Evolutionary conservation across 805 yeast genomes (phyloP).

Genomic region (Zygosaccharomyces bisporus): DNA sequence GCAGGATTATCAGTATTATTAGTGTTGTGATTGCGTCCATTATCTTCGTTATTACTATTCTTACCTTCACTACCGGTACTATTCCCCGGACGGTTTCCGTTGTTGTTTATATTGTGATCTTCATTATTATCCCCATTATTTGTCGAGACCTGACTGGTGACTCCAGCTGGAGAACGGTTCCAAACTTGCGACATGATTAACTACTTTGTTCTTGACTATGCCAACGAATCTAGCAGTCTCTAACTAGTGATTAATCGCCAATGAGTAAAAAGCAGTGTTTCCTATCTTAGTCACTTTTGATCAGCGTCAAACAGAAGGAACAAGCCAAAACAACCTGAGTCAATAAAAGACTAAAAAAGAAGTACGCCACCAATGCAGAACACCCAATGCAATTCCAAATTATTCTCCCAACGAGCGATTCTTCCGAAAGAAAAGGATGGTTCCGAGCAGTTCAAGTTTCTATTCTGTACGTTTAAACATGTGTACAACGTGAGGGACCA

Average conservation of each 20-base stretch:
- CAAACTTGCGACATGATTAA: slow-evolving; percentile 15
- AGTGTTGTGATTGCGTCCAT: not conserved
- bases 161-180: slow-evolving; percentile 15
- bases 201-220: not conserved
- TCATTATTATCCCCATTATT: slow-evolving; percentile 1
- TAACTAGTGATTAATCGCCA: not conserved
- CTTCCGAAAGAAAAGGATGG: not conserved
- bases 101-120: not conserved
- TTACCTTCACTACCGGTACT: not conserved
- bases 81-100: not conserved
- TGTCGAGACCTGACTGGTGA: slow-evolving; percentile 2
- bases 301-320: slow-evolving; percentile 8
- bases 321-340: slow-evolving; percentile 4
- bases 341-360: not conserved
- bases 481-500: slow-evolving; percentile 1
- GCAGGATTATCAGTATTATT: slow-evolving; percentile 4
- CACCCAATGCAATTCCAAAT: not conserved
- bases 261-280: not conserved
- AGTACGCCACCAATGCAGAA: not conserved
- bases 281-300: slow-evolving; percentile 4
- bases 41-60: slow-evolving; percentile 2
- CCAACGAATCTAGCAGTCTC: not conserved
- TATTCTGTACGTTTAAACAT: not conserved
- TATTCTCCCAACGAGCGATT: not conserved
- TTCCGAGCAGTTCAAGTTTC: not conserved